phyloP scores from a whole-genome alignment of 2,329 filamentous ascomycete genomes.

The Hypomyces perniciosus region DNA sequence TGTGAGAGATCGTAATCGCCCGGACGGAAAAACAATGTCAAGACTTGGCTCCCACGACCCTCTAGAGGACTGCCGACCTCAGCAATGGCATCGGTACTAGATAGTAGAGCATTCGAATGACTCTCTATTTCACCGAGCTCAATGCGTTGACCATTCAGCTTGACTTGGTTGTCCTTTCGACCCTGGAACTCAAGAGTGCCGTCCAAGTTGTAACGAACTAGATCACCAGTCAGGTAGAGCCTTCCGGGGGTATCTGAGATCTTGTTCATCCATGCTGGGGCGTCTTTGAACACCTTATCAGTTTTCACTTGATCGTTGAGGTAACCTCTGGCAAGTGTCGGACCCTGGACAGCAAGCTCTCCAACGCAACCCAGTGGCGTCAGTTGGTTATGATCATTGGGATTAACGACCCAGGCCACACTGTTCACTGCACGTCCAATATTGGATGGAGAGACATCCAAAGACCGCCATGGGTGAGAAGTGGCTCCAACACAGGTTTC shows the following conservation, averaged over 20 bases:
- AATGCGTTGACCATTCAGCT: constrained; percentile 50
- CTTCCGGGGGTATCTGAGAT: background rate
- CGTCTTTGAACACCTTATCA: constrained; percentile 25
- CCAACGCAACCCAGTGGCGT: constrained; percentile 25
- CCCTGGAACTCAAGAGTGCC: constrained; percentile 39
- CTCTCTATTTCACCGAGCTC: constrained; percentile 34
- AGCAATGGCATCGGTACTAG: background rate
- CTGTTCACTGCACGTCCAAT: background rate
- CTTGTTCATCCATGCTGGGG: background rate
- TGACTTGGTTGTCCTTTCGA: constrained; percentile 51
- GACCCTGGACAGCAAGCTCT: constrained; percentile 33
- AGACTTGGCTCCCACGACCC: too few species aligned
- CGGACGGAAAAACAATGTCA: too few species aligned
- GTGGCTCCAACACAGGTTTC: too few species aligned
- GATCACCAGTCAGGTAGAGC: constrained; percentile 42
- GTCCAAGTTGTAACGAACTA: constrained; percentile 36
- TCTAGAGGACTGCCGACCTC: background rate
- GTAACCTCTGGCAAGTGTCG: constrained; percentile 44
- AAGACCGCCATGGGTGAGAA: background rate
- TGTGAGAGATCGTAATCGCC: too few species aligned
- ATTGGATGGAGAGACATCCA: background rate
- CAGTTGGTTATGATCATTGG: constrained; percentile 18
- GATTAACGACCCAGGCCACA: constrained; percentile 25
- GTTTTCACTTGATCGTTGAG: constrained; percentile 41
- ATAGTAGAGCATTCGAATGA: background rate